Evolutionary conservation across 73 alveolate genomes (phyloP).

Genomic region (Breviolum minutum): DNA sequence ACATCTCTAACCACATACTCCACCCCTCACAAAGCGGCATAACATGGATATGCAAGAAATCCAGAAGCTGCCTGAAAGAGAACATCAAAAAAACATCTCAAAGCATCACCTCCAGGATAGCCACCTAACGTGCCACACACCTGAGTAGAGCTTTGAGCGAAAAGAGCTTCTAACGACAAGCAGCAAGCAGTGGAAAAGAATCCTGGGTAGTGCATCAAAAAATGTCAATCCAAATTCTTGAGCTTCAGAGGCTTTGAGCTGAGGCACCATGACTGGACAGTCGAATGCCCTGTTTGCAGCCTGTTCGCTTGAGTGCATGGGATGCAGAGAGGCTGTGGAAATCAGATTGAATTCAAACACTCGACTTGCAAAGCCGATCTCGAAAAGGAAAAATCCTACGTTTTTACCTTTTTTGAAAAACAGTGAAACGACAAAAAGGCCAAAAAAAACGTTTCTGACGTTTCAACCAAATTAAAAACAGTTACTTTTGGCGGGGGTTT

Average conservation of each 20-base stretch:
- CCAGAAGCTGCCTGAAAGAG: neutral
- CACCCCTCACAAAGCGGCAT: neutral
- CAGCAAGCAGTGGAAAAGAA: neutral
- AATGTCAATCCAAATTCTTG: no score
- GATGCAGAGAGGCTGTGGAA: no score
- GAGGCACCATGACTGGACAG: constrained; percentile 14
- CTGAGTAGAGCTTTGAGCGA: neutral
- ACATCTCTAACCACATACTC: constrained; percentile 39
- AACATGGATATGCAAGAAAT: neutral
- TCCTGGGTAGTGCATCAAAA: neutral
- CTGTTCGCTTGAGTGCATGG: neutral
- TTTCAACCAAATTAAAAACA: no score
- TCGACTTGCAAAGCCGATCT: no score
- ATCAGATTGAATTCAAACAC: no score
- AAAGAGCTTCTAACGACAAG: neutral
- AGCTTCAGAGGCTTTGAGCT: neutral
- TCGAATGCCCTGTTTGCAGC: constrained; percentile 39
- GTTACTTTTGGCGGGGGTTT: no score
- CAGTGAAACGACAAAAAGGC: no score
- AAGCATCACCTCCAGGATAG: constrained; percentile 27
- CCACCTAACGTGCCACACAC: constrained; percentile 37
- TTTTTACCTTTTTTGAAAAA: no score
- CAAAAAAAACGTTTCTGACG: no score
- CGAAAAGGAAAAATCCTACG: no score
- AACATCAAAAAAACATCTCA: neutral